phyloP scores from a whole-genome alignment of 2,329 filamentous ascomycete species.

The Thielaviopsis cerberus region DNA sequence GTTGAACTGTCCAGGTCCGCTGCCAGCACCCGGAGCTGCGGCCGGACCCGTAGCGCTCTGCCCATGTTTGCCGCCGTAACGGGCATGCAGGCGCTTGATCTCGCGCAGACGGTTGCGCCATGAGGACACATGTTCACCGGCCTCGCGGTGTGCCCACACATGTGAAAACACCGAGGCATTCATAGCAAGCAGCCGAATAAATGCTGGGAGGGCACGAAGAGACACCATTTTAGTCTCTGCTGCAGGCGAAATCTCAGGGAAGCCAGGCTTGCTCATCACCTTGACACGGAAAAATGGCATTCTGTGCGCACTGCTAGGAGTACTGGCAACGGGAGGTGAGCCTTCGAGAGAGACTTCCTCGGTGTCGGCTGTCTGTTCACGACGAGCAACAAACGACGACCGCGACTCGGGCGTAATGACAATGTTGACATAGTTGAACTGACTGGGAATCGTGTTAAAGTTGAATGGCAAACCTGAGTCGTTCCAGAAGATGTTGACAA shows the following conservation, averaged over 20 bases:
- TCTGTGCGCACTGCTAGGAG: constrained; percentile 14
- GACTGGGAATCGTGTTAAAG: constrained; percentile 81
- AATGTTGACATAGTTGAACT: constrained; percentile 95
- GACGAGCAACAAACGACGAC: constrained; percentile 52
- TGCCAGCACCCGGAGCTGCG: constrained; percentile 16
- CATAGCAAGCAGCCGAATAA: constrained; percentile 73
- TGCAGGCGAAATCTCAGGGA: constrained; percentile 80
- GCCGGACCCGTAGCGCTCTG: constrained; percentile 18
- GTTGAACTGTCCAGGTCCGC: constrained; percentile 16
- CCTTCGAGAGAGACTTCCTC: neutral
- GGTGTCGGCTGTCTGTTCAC: constrained; percentile 21
- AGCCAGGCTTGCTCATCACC: constrained; percentile 70
- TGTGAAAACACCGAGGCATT: constrained; percentile 86
- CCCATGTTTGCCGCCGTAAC: constrained; percentile 30
- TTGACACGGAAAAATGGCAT: constrained; percentile 69
- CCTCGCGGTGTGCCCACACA: constrained; percentile 66
- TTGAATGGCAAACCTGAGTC: constrained; percentile 78
- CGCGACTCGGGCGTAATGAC: constrained; percentile 78
- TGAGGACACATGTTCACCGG: constrained; percentile 67
- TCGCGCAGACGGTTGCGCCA: constrained; percentile 77
- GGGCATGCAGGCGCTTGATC: constrained; percentile 65
- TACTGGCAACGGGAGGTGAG: neutral
- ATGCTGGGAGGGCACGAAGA: constrained; percentile 60
- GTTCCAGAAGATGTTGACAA: constrained; percentile 96
- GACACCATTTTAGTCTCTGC: constrained; percentile 79